These are phyloP conservation scores for Dichotomocladium elegans DNA, from an alignment of 371 early-diverging fungal genomes.

Conservation along the genomic window DNA sequence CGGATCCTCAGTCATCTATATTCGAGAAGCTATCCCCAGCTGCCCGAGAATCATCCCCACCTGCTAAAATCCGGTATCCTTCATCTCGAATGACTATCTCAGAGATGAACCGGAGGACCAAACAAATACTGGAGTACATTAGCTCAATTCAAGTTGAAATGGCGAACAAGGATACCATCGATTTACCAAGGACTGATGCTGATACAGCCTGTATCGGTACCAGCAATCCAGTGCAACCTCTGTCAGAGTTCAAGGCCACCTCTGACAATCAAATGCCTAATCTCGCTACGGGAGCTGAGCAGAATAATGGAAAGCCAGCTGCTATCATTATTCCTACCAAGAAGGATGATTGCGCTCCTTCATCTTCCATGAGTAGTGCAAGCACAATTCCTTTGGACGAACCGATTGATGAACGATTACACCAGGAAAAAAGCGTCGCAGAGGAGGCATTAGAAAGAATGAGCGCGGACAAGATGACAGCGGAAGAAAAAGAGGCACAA, in stretches of 20 bases:
- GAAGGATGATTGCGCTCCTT: slow-evolving; percentile 18
- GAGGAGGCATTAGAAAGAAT: slow-evolving; percentile 21
- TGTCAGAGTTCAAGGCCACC: too few relatives aligned
- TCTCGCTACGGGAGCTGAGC: neutral
- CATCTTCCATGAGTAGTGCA: slow-evolving; percentile 35
- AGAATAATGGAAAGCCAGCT: slow-evolving; percentile 4
- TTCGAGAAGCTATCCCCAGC: slow-evolving; percentile 11
- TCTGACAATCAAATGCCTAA: too few relatives aligned
- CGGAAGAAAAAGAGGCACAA: slow-evolving; percentile 9
- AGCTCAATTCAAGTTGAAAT: slow-evolving; percentile 49
- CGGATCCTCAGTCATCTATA: neutral
- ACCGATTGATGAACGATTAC: slow-evolving; percentile 4
- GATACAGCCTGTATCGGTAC: neutral
- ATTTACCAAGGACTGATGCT: neutral
- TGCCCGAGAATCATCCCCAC: slow-evolving; percentile 33
- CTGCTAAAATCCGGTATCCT: slow-evolving; percentile 50
- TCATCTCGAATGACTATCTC: slow-evolving; percentile 46
- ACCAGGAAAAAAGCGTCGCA: slow-evolving; percentile 24
- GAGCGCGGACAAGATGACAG: slow-evolving; percentile 4
- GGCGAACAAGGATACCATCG: slow-evolving; percentile 17
- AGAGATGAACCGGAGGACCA: slow-evolving; percentile 60
- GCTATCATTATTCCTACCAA: slow-evolving; percentile 30
- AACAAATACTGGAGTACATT: slow-evolving; percentile 55
- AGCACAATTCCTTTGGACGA: slow-evolving; percentile 41
- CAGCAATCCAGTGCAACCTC: neutral